Conservation (phyloP, 306 rosid genomes). For the Ziziphus jujuba region DNA sequence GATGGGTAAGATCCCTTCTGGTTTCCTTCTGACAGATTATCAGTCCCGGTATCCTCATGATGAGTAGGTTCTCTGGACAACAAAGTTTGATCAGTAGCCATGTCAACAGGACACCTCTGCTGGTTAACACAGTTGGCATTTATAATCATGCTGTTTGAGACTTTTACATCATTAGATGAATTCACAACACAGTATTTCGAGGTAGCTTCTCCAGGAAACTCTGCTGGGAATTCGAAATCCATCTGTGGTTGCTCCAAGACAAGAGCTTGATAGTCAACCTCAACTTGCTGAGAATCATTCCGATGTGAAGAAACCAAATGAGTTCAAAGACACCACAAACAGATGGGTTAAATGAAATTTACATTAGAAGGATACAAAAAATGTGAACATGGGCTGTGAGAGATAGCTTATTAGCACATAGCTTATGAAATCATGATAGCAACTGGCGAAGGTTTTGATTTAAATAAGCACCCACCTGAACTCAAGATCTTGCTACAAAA, state of each 20-base stretch:
- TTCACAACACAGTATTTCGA: constrained; percentile 31
- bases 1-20: constrained; percentile 43
- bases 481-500: not conserved
- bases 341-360: constrained; percentile 1
- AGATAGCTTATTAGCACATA: not conserved
- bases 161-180: constrained; percentile 37
- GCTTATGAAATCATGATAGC: not conserved
- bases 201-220: constrained; percentile 37
- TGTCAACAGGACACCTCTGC: constrained; percentile 39
- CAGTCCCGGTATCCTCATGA: constrained; percentile 32
- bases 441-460: not conserved
- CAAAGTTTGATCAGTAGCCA: constrained; percentile 35
- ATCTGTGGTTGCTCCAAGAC: constrained; percentile 37
- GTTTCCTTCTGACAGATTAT: constrained; percentile 44
- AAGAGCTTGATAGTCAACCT: constrained; percentile 37
- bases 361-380: not conserved
- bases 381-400: not conserved
- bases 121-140: constrained; percentile 33
- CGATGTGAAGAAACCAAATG: constrained; percentile 29
- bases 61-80: constrained; percentile 32
- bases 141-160: constrained; percentile 21
- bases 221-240: constrained; percentile 55
- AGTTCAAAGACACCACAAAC: constrained; percentile 23
- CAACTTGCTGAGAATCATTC: constrained; percentile 39
- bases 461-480: not conserved